These are phyloP conservation scores for Flueggea neowawraea DNA, from an alignment of 441 rosid species.

Conservation along the genomic window DNA sequence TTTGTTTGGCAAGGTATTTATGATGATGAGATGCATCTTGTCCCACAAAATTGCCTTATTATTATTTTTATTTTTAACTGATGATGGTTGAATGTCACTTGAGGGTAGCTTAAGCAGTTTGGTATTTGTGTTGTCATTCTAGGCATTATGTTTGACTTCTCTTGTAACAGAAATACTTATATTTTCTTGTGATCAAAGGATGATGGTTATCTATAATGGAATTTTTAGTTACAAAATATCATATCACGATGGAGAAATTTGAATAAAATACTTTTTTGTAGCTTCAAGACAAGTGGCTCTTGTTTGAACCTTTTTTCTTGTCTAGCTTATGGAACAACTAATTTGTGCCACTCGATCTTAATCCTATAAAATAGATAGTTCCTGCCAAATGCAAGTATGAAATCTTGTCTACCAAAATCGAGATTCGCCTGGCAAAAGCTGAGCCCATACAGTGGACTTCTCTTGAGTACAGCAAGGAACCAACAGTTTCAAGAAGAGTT, in stretches of 20 bases:
- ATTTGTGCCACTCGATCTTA: conserved; percentile 1
- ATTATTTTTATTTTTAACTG: too few species aligned
- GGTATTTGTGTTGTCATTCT: too few species aligned
- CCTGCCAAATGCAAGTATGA: conserved; percentile 49
- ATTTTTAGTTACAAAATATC: not conserved
- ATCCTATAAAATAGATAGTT: conserved; percentile 42
- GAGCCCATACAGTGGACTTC: conserved; percentile 55
- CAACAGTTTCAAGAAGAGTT: conserved; percentile 27
- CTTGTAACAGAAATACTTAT: too few species aligned
- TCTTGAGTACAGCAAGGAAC: conserved; percentile 49
- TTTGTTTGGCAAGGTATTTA: conserved; percentile 80
- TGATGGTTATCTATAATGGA: not conserved
- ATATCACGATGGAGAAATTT: not conserved
- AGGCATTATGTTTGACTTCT: too few species aligned
- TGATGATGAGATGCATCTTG: too few species aligned
- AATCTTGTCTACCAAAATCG: conserved; percentile 62
- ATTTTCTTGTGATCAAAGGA: not conserved
- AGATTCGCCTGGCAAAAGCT: conserved; percentile 67
- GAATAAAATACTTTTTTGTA: not conserved
- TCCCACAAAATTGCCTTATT: too few species aligned
- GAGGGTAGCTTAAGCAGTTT: too few species aligned
- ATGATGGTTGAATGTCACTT: too few species aligned
- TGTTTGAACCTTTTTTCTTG: not conserved
- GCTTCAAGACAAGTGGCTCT: not conserved
- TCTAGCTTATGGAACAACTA: not conserved